Evolutionary conservation across 2,329 filamentous ascomycete species (phyloP), one percentile per base, ranked within the genome.

Genomic region (Raffaelea ambrosiae): DNA sequence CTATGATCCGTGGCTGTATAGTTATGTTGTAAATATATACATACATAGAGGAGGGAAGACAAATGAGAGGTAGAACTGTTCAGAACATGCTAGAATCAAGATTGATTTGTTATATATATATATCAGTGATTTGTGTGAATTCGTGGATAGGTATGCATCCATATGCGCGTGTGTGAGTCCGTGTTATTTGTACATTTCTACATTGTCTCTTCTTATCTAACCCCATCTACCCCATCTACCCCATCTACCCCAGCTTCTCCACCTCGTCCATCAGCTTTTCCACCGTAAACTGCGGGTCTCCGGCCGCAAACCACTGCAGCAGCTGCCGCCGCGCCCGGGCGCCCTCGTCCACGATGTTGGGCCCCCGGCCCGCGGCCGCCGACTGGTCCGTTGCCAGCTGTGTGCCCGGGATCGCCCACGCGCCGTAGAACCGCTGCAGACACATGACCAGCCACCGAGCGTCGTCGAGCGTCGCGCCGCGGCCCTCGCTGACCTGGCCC

Each of bases 401-500:
- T 26, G 45, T 45, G 33, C 50, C 48, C 7, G 48, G 50, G 46
- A 61, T 70, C 49, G 74, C 75, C 73, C 79, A 71, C 53, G 79
- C 79, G 18, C 84, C 80, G 61, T 98, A 98, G 66, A 98, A 98
- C 61, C 88, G 82, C 72, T 98, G 93, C 68, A 98, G 69, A 57
- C 88, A 93, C 80, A 96, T 86, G 44, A 95, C 73, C 57, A 98
- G 68, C 84, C 87, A 96, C 66, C 83, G 83, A n/a, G 86, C 90
- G 61, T 95, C 86, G 46, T 89, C 80, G 0, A 87, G 76, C 53
- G 73, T 82, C 5, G 95, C 80, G 4, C 91, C 90, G 13, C 83
- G 72, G 26, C 84, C 83, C 51, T 88, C 81, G 47, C 86, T 72
- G 14, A 97, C 83, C 55, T 77, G 75, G 1, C 93, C 93, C 61